phyloP scores from a whole-genome alignment of 2,329 filamentous ascomycete genomes.

The Aspergillus versicolor region DNA sequence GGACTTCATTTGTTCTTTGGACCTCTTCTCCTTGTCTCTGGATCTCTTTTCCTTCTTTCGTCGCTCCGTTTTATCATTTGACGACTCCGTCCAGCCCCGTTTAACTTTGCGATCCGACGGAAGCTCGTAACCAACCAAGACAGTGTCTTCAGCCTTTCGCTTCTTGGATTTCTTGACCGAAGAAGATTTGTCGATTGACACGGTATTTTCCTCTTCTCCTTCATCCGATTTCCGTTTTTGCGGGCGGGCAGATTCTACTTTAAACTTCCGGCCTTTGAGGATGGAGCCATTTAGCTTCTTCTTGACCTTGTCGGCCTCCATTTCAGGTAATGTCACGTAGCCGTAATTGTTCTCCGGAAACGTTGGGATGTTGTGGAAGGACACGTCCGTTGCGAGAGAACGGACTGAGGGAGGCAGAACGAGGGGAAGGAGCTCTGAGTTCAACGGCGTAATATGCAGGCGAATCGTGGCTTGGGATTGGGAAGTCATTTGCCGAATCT shows the following conservation, averaged over 20 bases:
- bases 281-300: slow-evolving; percentile 87
- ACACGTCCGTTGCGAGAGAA: slow-evolving; percentile 71
- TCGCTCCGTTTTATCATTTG: slow-evolving; percentile 45
- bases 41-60: slow-evolving; percentile 49
- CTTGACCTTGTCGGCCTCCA: slow-evolving; percentile 85
- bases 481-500: slow-evolving; percentile 21
- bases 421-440: slow-evolving; percentile 67
- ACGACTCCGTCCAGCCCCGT: slow-evolving; percentile 80
- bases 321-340: slow-evolving; percentile 76
- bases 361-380: slow-evolving; percentile 81
- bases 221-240: slow-evolving; percentile 51
- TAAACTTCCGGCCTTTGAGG: slow-evolving; percentile 80
- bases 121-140: slow-evolving; percentile 69
- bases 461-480: slow-evolving; percentile 43
- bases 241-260: slow-evolving; percentile 76
- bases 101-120: slow-evolving; percentile 75
- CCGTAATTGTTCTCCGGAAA: slow-evolving; percentile 91
- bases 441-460: slow-evolving; percentile 87
- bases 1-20: slow-evolving; percentile 62
- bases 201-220: slow-evolving; percentile 35
- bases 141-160: slow-evolving; percentile 54
- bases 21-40: slow-evolving; percentile 55
- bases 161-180: slow-evolving; percentile 46
- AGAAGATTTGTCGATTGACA: slow-evolving; percentile 32
- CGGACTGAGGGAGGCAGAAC: slow-evolving; percentile 69